Base-by-base conservation (phyloP, 1,284 basidiomycete genomes). In the Heterobasidion annosum region DNA sequence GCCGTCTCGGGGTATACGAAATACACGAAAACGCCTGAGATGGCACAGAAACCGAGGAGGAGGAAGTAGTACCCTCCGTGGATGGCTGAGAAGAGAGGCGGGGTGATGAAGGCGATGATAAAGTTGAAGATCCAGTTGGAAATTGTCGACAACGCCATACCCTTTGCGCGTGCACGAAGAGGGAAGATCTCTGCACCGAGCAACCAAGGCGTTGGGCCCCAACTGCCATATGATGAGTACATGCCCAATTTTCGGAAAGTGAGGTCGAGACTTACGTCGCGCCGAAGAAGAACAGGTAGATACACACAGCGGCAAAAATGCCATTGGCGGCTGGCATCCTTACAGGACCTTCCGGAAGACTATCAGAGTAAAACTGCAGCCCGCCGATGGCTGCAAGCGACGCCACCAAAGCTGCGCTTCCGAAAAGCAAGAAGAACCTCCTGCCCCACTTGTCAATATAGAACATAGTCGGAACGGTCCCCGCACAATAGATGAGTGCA, bases 161-260 rank as follows among this genome's bases (percentile, higher is more conserved):
- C 83, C 61, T 83, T 83, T 34, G 83, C 77, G 58, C 84, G 77
- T 34, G 83, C 81, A 25, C 82, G 80, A 55, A 84, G 72, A 16
- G 85, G 83, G 70, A 85, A 88, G 57, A 87, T 78, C 61, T 83
- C 81, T 2, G 78, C 76, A 15, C 75, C 73, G 16, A 82, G 68
- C 8, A 81, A 67, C 78, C 82, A 88, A 2, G 81, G 81, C 44
- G 73, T 74, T 1, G 85, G 85, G 35, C 85, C 85, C 80, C 83
- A 84, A 8, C 69, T 72, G 54, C 12, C 42, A 44, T 4, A 9
- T 15, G 52, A 25, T 16, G 10, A 32, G 45, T 18, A 35, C 33
- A 25, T 10, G 15, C 9, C 32, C 33, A 40, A 52, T n/a, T 2
- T 25, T 25, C 25, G 0, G 48, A 34, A 16, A 10, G 25, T 18